Conservation (phyloP, 768 basidiomycete genomes). For the Lepiota brunneoincarnata region DNA sequence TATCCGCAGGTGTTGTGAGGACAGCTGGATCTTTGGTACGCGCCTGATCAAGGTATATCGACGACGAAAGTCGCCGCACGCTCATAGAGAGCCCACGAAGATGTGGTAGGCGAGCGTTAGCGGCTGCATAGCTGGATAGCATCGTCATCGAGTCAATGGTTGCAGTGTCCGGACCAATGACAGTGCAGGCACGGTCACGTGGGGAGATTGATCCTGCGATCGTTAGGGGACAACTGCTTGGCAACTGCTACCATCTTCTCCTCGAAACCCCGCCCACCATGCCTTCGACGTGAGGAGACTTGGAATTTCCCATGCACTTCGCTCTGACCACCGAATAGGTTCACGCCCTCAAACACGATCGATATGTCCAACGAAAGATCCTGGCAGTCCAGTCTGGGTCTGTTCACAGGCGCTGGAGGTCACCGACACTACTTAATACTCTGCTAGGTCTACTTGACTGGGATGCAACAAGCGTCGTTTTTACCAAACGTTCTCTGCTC, state of each 20-base stretch:
- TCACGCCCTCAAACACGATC: constrained; percentile 51
- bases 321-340: constrained; percentile 34
- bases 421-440: neutral
- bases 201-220: constrained; percentile 1
- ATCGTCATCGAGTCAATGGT: neutral
- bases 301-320: neutral
- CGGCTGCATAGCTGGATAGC: constrained; percentile 1
- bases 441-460: constrained; percentile 73
- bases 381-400: constrained; percentile 69
- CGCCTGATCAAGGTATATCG: constrained; percentile 43
- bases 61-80: constrained; percentile 33
- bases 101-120: neutral
- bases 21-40: constrained; percentile 36
- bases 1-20: constrained; percentile 50
- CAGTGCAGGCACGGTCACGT: constrained; percentile 4
- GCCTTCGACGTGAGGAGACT: constrained; percentile 37
- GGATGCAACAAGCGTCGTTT: constrained; percentile 73
- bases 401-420: neutral
- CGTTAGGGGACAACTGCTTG: constrained; percentile 5
- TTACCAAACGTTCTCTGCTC: constrained; percentile 73
- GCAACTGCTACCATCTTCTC: constrained; percentile 10
- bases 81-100: neutral
- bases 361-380: constrained; percentile 70
- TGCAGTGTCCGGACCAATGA: neutral
- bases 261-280: constrained; percentile 21